These are phyloP conservation scores for Beauveria scarabaeidicola DNA, from an alignment of 2,329 filamentous ascomycete genomes.

Conservation along the genomic window DNA sequence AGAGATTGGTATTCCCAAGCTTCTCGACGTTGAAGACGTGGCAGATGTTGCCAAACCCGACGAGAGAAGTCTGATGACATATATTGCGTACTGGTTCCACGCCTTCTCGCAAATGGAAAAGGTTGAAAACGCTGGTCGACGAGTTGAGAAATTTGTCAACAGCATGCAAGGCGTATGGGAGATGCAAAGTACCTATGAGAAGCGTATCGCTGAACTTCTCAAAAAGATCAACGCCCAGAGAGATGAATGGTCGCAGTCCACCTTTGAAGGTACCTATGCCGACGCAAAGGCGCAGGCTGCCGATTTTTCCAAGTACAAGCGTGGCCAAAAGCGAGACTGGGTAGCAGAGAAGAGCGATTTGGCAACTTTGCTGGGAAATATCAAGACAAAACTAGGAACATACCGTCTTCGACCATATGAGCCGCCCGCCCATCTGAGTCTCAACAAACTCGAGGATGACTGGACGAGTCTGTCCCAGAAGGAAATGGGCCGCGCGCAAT, in stretches of 20 bases:
- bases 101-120: conserved; percentile 98
- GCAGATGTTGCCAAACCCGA: conserved; percentile 94
- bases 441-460: conserved; percentile 73
- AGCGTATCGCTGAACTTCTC: conserved; percentile 77
- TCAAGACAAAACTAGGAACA: conserved; percentile 96
- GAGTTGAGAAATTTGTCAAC: conserved; percentile 96
- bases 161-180: conserved; percentile 99
- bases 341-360: conserved; percentile 96
- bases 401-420: conserved; percentile 88
- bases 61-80: conserved; percentile 96
- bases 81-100: conserved; percentile 99
- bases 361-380: conserved; percentile 87
- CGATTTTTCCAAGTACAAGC: conserved; percentile 83
- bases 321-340: conserved; percentile 85
- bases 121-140: conserved; percentile 90
- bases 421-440: conserved; percentile 71
- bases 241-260: conserved; percentile 66
- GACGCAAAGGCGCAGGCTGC: conserved; percentile 83
- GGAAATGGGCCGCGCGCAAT: conserved; percentile 80
- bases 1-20: conserved; percentile 92
- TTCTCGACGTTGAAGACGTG: conserved; percentile 96
- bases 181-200: conserved; percentile 96
- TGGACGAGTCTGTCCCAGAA: conserved; percentile 74
- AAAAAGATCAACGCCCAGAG: conserved; percentile 65
- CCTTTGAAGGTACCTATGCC: conserved; percentile 82